Conservation (phyloP, 1,284 basidiomycete genomes). For the Thelephora terrestris region DNA sequence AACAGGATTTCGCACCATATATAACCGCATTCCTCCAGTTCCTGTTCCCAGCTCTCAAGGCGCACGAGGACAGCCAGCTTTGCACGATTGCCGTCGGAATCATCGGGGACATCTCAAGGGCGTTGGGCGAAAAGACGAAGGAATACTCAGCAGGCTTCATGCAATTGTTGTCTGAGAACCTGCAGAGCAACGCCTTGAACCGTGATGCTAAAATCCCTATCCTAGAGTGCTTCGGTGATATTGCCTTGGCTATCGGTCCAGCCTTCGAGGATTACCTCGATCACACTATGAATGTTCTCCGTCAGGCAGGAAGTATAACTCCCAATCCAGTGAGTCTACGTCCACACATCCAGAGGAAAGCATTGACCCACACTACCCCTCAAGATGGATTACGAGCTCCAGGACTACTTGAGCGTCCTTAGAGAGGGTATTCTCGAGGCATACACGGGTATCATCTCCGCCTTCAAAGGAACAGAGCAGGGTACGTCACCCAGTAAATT, state of each 20-base stretch:
- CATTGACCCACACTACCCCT: slow-evolving; percentile 1
- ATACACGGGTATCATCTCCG: slow-evolving; percentile 91
- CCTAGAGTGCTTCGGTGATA: slow-evolving; percentile 92
- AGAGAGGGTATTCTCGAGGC: slow-evolving; percentile 96
- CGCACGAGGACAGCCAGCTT: slow-evolving; percentile 92
- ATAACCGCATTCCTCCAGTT: slow-evolving; percentile 85
- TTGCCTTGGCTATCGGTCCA: slow-evolving; percentile 86
- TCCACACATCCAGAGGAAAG: slow-evolving; percentile 3
- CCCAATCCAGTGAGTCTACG: slow-evolving; percentile 65
- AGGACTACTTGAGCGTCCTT: slow-evolving; percentile 87
- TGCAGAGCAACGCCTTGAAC: slow-evolving; percentile 86
- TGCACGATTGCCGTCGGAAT: slow-evolving; percentile 95
- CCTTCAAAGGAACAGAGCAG: slow-evolving; percentile 78
- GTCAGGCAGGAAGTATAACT: slow-evolving; percentile 81
- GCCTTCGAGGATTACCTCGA: slow-evolving; percentile 86
- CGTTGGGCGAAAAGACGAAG: slow-evolving; percentile 74
- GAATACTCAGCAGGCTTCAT: slow-evolving; percentile 87
- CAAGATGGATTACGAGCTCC: slow-evolving; percentile 78
- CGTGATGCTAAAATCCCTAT: slow-evolving; percentile 96
- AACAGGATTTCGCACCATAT: slow-evolving; percentile 81
- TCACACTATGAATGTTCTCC: slow-evolving; percentile 85
- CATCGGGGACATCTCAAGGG: slow-evolving; percentile 92
- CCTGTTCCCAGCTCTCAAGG: slow-evolving; percentile 83
- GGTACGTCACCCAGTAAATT: slow-evolving; percentile 29
- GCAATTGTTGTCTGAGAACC: slow-evolving; percentile 83